Base-by-base conservation (phyloP, 176 grass and related monocot genomes). In the Raddia distichophylla region DNA sequence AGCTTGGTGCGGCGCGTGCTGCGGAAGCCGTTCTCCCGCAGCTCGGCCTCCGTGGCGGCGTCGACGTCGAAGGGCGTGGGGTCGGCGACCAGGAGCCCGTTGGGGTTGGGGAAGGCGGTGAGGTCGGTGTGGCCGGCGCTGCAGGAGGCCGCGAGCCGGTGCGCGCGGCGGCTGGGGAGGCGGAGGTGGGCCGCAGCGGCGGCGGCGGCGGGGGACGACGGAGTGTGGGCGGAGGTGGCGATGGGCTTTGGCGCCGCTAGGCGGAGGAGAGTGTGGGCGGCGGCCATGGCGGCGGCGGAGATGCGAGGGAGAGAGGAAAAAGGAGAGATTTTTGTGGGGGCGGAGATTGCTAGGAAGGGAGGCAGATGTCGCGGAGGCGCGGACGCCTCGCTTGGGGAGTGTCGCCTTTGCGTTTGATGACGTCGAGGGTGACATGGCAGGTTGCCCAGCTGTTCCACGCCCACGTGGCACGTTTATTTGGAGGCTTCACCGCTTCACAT, bases 1-100 rank as follows among this genome's bases (percentile, higher is more conserved):
- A 99, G 96, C 89, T 99, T 99, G 66, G 96, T 99, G 82, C 96
- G 84, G 74, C 96, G 86, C 65, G 96, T 95, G 89, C 96, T 95
- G 69, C 96, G 91, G 91, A 93, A 91, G 45, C 96, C 91, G 75
- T 95, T 95, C 82, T 99, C 96, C 85, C 90, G 87, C 72, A 95
- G 86, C 56, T 99, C 93, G n/a, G 89, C 85, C 76, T 95, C 93
- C 68, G 89, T 93, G 16, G 92, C 91, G 17, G 87, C 73, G 47
- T 93, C 90, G 10, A 88, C 89, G 76, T 85, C 83, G 67, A 91
- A 80, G n/a, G 78, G 78, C 18, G 71, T 4, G 20, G 81, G 76
- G 1, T 74, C 76, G 7, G 73, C 58, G 0, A 73, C 10, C 11
- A 89, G 57, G 70, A 91, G 46, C 33, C 77, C 85, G 9, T n/a